phyloP scores from a whole-genome alignment of 768 basidiomycete species.

The Collybiopsis luxurians region DNA sequence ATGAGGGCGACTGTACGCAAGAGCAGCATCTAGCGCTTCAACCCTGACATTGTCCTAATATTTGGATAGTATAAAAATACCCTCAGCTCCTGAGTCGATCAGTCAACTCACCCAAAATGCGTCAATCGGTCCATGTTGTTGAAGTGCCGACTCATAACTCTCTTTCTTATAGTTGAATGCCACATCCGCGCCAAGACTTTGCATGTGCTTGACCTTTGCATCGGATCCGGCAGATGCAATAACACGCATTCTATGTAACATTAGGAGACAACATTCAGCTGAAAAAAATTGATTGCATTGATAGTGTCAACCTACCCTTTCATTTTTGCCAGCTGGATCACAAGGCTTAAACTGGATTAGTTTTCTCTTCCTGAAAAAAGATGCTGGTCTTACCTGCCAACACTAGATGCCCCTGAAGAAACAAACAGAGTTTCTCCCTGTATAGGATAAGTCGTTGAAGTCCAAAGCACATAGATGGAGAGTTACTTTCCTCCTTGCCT shows the following conservation, averaged over 20 bases:
- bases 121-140: background rate
- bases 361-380: background rate
- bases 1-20: background rate
- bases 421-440: conserved; percentile 24
- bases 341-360: conserved; percentile 19
- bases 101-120: background rate
- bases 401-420: conserved; percentile 20
- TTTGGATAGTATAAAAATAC: no score
- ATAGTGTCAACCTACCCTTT: conserved; percentile 36
- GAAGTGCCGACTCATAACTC: conserved; percentile 29
- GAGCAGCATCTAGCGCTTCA: conserved; percentile 2
- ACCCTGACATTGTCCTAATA: conserved; percentile 8
- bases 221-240: conserved; percentile 34
- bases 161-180: conserved; percentile 55
- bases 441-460: background rate
- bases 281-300: background rate
- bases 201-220: conserved; percentile 46
- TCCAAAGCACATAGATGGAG: no score
- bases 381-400: conserved; percentile 15
- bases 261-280: background rate
- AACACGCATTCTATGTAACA: background rate
- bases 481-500: conserved; percentile 16
- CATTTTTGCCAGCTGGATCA: conserved; percentile 36
- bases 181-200: conserved; percentile 42
- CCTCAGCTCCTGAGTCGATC: background rate